Evolutionary conservation across 2,329 filamentous ascomycete species (phyloP).

Genomic region (Xylariaceae sp.): DNA sequence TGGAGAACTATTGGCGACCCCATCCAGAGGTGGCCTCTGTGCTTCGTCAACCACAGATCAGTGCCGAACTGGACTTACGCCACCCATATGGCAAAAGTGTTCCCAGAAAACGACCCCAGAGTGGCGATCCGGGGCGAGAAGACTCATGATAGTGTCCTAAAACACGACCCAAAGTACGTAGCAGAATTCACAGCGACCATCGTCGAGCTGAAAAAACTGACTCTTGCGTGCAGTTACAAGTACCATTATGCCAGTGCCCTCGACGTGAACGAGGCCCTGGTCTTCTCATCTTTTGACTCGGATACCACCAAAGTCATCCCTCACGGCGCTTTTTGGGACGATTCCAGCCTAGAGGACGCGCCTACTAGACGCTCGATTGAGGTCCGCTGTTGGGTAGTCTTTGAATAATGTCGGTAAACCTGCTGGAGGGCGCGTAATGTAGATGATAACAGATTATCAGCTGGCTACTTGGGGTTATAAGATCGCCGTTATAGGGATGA

Average conservation of each 20-base stretch:
- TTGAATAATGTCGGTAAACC: conserved; percentile 25
- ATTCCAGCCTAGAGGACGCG: conserved; percentile 35
- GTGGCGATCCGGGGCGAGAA: conserved; percentile 38
- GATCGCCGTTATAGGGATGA: conserved; percentile 2
- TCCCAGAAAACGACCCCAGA: conserved; percentile 37
- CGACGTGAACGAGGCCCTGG: conserved; percentile 37
- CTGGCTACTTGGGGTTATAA: background rate
- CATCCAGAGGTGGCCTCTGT: conserved; percentile 39
- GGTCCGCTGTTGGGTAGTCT: conserved; percentile 41
- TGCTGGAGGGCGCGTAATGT: background rate
- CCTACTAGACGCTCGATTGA: conserved; percentile 40
- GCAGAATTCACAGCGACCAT: background rate
- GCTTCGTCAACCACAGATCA: conserved; percentile 37
- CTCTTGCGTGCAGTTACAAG: conserved; percentile 32
- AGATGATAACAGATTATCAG: background rate
- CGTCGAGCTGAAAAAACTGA: conserved; percentile 17
- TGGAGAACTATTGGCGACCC: conserved; percentile 40
- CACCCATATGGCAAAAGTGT: conserved; percentile 37
- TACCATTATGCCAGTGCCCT: conserved; percentile 40
- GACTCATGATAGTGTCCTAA: conserved; percentile 40
- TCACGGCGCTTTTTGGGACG: conserved; percentile 42
- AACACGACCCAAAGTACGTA: conserved; percentile 37
- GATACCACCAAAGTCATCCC: conserved; percentile 37
- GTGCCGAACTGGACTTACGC: conserved; percentile 37
- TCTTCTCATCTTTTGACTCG: conserved; percentile 42